phyloP scores from a whole-genome alignment of 2,329 filamentous ascomycete species.

The Apiospora kogelbergensis region DNA sequence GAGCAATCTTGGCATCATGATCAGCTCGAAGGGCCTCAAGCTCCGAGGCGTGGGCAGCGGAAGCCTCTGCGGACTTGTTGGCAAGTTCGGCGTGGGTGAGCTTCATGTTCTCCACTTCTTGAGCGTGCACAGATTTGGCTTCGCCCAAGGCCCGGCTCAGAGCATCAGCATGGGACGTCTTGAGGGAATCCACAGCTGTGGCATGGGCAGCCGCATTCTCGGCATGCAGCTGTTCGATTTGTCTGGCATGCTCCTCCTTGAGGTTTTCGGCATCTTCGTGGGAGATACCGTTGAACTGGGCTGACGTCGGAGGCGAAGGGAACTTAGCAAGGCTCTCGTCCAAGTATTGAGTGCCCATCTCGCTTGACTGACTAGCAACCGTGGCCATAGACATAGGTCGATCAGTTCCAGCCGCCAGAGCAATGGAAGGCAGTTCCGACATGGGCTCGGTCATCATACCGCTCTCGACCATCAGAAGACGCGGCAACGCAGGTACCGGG shows the following conservation, averaged over 20 bases:
- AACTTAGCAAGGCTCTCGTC: conserved; percentile 54
- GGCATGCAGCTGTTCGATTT: conserved; percentile 21
- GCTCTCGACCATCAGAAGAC: conserved; percentile 58
- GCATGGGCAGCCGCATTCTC: conserved; percentile 22
- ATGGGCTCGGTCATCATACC: conserved; percentile 62
- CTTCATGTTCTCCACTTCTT: conserved; percentile 19
- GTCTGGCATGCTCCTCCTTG: conserved; percentile 19
- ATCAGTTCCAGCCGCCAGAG: conserved; percentile 28
- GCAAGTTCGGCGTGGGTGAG: conserved; percentile 21
- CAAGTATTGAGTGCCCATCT: conserved; percentile 53
- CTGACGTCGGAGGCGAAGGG: conserved; percentile 49
- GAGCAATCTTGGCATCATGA: conserved; percentile 18
- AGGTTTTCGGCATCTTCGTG: conserved; percentile 20
- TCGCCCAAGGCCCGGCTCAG: conserved; percentile 26
- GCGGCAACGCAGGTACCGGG: conserved; percentile 46
- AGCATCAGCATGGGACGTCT: conserved; percentile 26
- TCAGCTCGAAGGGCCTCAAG: conserved; percentile 22
- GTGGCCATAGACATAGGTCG: conserved; percentile 45
- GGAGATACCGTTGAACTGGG: conserved; percentile 33
- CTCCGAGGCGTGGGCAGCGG: conserved; percentile 21
- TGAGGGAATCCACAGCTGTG: conserved; percentile 25
- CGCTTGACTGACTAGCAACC: conserved; percentile 47
- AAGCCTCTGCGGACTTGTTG: conserved; percentile 19
- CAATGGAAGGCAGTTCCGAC: conserved; percentile 15
- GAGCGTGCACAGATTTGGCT: conserved; percentile 20